A percentile compares a stretch with the other conserved stretches of the same genome.
These are phyloP conservation scores for Discostella stelligera DNA, from an alignment of 352 stramenopile species.

Conservation along the genomic window DNA sequence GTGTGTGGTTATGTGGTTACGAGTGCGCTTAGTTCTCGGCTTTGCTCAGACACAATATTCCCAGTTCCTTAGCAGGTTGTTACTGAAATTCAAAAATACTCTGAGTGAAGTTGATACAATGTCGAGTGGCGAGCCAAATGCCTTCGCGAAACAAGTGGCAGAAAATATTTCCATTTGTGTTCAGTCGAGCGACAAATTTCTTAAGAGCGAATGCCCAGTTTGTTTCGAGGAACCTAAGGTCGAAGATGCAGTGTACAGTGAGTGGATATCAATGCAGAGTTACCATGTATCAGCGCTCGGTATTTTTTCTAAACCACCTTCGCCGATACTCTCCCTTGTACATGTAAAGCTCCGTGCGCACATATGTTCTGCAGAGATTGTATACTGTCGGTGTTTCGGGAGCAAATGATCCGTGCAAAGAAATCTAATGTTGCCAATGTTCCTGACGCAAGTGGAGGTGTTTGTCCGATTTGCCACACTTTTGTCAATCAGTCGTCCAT, in stretches of 20 bases:
- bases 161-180: slow-evolving; percentile 59
- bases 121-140: slow-evolving; percentile 4
- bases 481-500: slow-evolving; percentile 54
- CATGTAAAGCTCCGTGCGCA: slow-evolving; percentile 61
- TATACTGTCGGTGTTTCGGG: slow-evolving; percentile 51
- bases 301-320: not conserved
- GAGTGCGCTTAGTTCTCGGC: not conserved
- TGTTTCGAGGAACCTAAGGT: slow-evolving; percentile 73
- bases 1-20: not conserved
- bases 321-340: not conserved
- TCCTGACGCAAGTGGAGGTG: slow-evolving; percentile 24
- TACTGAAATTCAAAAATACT: slow-evolving; percentile 60
- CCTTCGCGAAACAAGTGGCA: slow-evolving; percentile 57
- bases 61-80: slow-evolving; percentile 60
- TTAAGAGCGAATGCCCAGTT: slow-evolving; percentile 76
- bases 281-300: not conserved
- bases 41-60: slow-evolving; percentile 3
- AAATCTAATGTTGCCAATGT: slow-evolving; percentile 14
- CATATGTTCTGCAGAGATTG: slow-evolving; percentile 79
- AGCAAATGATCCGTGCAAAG: slow-evolving; percentile 33
- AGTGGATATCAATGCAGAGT: slow-evolving; percentile 2
- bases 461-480: slow-evolving; percentile 71
- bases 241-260: slow-evolving; percentile 56
- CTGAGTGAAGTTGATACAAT: not conserved
- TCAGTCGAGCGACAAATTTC: slow-evolving; percentile 52